Evolutionary conservation across 2,329 filamentous ascomycete species (phyloP).

Genomic region (Ophidiomyces ophidiicola): DNA sequence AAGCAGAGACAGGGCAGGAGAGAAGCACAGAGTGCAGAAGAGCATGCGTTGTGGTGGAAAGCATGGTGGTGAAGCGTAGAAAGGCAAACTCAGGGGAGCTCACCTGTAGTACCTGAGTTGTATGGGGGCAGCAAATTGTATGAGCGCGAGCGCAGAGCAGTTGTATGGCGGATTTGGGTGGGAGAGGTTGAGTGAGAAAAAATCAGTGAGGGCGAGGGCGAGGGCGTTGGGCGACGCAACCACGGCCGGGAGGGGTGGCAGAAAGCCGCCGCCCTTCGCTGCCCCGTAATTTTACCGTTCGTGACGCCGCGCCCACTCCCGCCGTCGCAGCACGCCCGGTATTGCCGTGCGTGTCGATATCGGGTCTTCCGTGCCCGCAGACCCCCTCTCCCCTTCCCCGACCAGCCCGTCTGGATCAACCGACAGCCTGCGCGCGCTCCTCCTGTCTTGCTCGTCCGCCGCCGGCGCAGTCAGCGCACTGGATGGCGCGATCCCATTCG

Average conservation of each 20-base stretch:
- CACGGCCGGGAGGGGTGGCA: constrained; percentile 4
- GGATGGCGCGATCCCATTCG: too few species aligned
- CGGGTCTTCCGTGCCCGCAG: not conserved
- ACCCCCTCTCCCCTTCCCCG: too few species aligned
- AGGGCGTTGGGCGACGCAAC: constrained; percentile 13
- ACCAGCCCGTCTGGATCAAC: too few species aligned
- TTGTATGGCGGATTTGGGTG: constrained; percentile 23
- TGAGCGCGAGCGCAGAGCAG: constrained; percentile 24
- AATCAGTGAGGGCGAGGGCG: constrained; percentile 23
- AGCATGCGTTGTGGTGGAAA: not conserved
- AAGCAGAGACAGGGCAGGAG: constrained; percentile 6
- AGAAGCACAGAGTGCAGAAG: not conserved
- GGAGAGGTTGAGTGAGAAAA: too few species aligned
- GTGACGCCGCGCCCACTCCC: not conserved
- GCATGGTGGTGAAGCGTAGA: constrained; percentile 2
- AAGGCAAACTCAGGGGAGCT: constrained; percentile 18
- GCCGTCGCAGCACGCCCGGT: not conserved
- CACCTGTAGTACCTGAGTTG: constrained; percentile 26
- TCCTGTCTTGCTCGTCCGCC: too few species aligned
- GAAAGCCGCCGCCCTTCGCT: constrained; percentile 1
- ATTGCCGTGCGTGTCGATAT: constrained; percentile 7
- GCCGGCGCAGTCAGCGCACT: too few species aligned
- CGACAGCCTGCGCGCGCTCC: not conserved
- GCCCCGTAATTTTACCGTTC: constrained; percentile 6
- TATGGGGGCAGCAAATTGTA: constrained; percentile 27